Conservation (phyloP, 2,329 filamentous ascomycete species). For the Colletotrichum sp. region DNA sequence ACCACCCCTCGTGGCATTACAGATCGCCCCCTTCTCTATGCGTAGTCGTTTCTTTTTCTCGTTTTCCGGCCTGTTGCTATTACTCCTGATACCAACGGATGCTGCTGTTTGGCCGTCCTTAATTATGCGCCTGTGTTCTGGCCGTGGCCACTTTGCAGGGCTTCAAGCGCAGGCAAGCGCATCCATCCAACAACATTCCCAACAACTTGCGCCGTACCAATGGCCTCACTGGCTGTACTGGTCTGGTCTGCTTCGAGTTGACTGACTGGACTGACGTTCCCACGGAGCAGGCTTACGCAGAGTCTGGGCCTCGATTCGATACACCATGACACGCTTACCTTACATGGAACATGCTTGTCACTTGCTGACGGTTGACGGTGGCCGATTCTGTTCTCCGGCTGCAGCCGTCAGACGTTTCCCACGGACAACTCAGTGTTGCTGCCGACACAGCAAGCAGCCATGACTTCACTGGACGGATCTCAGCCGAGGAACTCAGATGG, state of each 20-base stretch:
- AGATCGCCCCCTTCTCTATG: background rate
- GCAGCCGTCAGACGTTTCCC: background rate
- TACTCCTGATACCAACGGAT: background rate
- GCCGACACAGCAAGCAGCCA: background rate
- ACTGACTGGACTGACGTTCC: background rate
- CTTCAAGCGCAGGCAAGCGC: background rate
- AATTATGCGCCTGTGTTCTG: background rate
- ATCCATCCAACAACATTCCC: background rate
- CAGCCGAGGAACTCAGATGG: background rate
- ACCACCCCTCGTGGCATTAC: background rate
- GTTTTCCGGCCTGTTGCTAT: background rate
- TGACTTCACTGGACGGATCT: background rate
- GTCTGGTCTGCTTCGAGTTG: background rate
- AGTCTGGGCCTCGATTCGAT: background rate
- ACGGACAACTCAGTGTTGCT: background rate
- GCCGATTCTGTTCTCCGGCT: constrained; percentile 1
- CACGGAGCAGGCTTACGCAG: constrained; percentile 1
- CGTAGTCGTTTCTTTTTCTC: background rate
- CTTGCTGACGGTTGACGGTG: background rate
- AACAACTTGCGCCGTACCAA: background rate
- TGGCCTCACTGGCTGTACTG: background rate
- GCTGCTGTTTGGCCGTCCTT: background rate
- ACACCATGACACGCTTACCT: background rate
- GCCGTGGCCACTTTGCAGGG: background rate
- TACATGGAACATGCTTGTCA: background rate